Conservation (phyloP, 2,329 filamentous ascomycete species). For the Trichoderma atroviride region DNA sequence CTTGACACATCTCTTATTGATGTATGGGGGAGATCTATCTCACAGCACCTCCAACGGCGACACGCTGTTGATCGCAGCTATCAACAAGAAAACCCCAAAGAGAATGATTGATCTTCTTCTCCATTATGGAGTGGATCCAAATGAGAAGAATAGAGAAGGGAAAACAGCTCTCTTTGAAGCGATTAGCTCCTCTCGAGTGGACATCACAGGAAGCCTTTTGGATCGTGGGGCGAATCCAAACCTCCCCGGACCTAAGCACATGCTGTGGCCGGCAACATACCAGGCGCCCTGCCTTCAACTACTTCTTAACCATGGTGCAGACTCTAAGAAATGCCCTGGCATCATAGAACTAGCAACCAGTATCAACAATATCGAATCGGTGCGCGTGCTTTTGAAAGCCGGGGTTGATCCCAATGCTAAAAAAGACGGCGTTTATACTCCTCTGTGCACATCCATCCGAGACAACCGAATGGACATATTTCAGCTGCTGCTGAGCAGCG, state of each 20-base stretch:
- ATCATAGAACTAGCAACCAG: conserved; percentile 66
- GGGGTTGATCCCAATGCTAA: conserved; percentile 63
- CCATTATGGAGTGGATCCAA: conserved; percentile 60
- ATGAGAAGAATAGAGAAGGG: conserved; percentile 62
- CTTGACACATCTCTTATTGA: conserved; percentile 61
- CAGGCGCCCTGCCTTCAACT: conserved; percentile 60
- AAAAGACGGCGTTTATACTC: conserved; percentile 69
- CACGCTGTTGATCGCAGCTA: conserved; percentile 61
- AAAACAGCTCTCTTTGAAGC: conserved; percentile 66
- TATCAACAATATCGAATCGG: conserved; percentile 65
- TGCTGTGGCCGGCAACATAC: conserved; percentile 67
- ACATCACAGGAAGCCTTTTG: conserved; percentile 54
- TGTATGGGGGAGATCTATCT: conserved; percentile 62
- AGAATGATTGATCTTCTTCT: conserved; percentile 62
- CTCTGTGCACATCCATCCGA: conserved; percentile 68
- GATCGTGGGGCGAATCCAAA: conserved; percentile 68
- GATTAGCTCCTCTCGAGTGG: conserved; percentile 57
- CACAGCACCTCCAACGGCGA: conserved; percentile 58
- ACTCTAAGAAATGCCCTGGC: conserved; percentile 61
- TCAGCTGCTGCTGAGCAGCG: conserved; percentile 57
- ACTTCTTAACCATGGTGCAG: conserved; percentile 61
- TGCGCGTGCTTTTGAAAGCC: conserved; percentile 58
- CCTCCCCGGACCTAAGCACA: conserved; percentile 68
- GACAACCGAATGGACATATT: conserved; percentile 67
- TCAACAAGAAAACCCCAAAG: conserved; percentile 60